A percentile compares a stretch with the other conserved stretches of the same genome.
Evolutionary conservation across 306 rosid genomes (phyloP).

Genomic region (Styphnolobium japonicum): DNA sequence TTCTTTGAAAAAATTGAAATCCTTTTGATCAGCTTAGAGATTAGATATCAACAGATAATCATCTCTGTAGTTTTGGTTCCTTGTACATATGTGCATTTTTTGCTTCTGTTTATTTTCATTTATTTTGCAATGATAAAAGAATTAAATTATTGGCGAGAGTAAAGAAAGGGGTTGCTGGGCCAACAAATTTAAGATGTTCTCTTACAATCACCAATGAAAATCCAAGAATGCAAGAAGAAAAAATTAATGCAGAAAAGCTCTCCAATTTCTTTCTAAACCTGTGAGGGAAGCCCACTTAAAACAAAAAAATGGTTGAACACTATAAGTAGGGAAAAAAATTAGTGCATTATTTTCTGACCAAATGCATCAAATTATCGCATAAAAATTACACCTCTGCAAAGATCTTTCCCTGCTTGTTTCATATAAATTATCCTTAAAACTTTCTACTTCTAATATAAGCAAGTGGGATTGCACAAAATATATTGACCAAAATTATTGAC

Average conservation of each 20-base stretch:
- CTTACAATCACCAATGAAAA: not conserved
- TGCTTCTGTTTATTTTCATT: not conserved
- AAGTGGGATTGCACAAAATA: not conserved
- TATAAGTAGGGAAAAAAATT: not conserved
- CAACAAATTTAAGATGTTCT: not conserved
- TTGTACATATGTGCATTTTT: not conserved
- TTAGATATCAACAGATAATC: constrained; percentile 56
- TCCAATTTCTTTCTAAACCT: not conserved
- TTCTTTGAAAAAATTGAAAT: constrained; percentile 36
- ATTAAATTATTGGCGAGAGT: not conserved
- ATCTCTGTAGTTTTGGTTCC: not conserved
- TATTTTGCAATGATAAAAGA: not conserved
- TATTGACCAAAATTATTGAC: not conserved
- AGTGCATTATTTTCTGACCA: not conserved
- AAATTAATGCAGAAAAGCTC: not conserved
- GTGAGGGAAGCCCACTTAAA: not conserved
- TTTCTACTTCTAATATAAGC: not conserved
- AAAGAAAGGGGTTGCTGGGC: not conserved
- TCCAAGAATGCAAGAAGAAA: not conserved
- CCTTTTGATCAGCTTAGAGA: constrained; percentile 34
- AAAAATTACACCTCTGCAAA: not conserved
- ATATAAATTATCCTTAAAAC: not conserved
- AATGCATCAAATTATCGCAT: constrained; percentile 10
- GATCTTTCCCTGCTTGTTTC: constrained; percentile 18
- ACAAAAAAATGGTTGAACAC: not conserved